Evolutionary conservation across 2,329 filamentous ascomycete genomes (phyloP), one percentile per base, ranked within the genome.

Genomic region (Chaetomiaceae sp.): DNA sequence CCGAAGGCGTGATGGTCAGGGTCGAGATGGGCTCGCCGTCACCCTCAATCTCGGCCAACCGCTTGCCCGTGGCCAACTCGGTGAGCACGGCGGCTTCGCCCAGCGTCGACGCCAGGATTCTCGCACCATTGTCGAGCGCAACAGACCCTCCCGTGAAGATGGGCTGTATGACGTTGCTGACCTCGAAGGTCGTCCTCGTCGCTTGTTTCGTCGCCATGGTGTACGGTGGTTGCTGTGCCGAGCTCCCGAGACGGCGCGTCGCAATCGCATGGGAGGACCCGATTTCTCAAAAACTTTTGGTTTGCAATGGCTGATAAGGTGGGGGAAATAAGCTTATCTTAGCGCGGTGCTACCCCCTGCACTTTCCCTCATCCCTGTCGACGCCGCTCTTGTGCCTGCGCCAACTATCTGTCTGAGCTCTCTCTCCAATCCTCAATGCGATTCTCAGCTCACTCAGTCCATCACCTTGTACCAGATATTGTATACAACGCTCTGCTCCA

Each of bases 141-240:
- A 95, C 82, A 55, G 86, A 84, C 35, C 93, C 93, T 45, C 93
- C 93, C 2, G 91, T 95, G 63, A 93, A 96, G 40, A 97, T 91
- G 17, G 93, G 93, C 58, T 89, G 86, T 46, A 98, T 86, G 38
- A 88, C 86, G 60, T 85, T 81, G 55, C 78, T 78, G 48, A 85
- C 79, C 61, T 94, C 87, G 65, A 96, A 98, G 3, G 91, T 95
- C 48, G 89, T 96, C 73, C 89, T 94, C 58, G 79, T 72, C 15
- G 78, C 72, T 49, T 79, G 69, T 65, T 79, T 81, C 51, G 69
- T 76, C 45, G 81, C 76, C 81, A 84, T 81, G 46, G 30, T 36
- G 35, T 49, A 33, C 43, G 49, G 49, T 49, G 34, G 49, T 11
- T 44, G 47, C 30, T 37, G 36, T 50, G 39, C 42, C 48, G 35